Base-by-base conservation (phyloP, 441 rosid species). In the Dalechampia spathulata region DNA sequence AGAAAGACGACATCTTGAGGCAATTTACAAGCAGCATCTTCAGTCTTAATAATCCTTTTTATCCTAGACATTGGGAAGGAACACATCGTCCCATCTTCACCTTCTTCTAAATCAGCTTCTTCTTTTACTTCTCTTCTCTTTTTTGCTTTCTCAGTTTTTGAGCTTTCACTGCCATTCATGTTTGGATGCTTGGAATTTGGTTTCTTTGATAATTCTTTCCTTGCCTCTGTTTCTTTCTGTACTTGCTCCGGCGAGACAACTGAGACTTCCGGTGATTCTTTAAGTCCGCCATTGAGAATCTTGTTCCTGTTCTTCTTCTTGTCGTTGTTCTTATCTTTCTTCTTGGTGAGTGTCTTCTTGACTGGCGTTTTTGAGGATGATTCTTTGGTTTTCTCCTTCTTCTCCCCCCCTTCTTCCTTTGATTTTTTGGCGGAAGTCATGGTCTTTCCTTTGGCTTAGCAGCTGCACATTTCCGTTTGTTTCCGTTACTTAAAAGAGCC, bases 51-150 rank as follows among this genome's bases (percentile, higher is more conserved):
- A 39, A 92, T 86, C 68, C 86, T 77, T 74, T 69, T 74, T 7
- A 88, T 76, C 72, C 95, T 75, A 8, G 75, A 74, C 86, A 83
- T 82, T 10, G 98, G 96, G 58, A 91, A 83, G 62, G 63, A 71
- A 66, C 65, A 76, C 62, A 57, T 43, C 56, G 70, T 69, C 28
- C 71, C 71, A 21, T 72, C 90, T 30, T 71, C 86, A 25, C 58
- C 75, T 37, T 47, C 74, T 1, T 63, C 72, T 1, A 64, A 68
- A 8, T 69, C 78, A 1, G 57, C 70, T 12, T 25, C 40, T 7
- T 52, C 69, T 37, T 27, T 67, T 47, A 52, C 57, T 23, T 46
- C 58, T 16, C 55, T 49, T 62, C 43, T 58, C 56, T 49, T 52
- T 6, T 36, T 49, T 72, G 38, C 59, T 57, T 49, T 62, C 43